phyloP scores from a whole-genome alignment of 2,329 filamentous ascomycete species.

The Colletotrichum tamarilloi region DNA sequence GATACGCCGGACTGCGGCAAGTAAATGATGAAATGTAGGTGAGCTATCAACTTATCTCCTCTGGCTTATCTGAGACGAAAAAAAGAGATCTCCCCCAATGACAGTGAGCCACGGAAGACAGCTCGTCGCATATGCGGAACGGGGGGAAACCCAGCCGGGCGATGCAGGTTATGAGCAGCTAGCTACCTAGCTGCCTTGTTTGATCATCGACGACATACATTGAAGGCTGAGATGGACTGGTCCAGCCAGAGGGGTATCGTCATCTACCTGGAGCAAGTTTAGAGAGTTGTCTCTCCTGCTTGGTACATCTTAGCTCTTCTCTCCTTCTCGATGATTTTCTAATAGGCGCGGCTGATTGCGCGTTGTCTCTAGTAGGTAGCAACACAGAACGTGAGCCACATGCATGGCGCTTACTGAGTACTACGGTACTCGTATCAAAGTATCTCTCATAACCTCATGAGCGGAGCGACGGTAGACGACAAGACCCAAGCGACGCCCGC shows the following conservation, averaged over 20 bases:
- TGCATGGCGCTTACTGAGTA: conserved; percentile 19
- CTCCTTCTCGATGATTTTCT: not conserved
- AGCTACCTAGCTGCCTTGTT: conserved; percentile 1
- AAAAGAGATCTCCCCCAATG: conserved; percentile 9
- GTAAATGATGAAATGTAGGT: not conserved
- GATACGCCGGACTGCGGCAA: not conserved
- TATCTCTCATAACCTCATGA: conserved; percentile 13
- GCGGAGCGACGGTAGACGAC: conserved; percentile 31
- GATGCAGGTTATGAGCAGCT: not conserved
- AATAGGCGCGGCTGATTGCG: not conserved
- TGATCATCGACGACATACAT: conserved; percentile 15
- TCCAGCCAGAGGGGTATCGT: not conserved
- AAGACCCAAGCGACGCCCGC: conserved; percentile 47
- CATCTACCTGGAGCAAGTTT: not conserved
- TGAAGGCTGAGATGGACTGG: conserved; percentile 11
- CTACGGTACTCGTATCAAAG: not conserved
- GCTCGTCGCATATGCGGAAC: not conserved
- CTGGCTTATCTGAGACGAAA: conserved; percentile 7
- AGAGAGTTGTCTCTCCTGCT: not conserved
- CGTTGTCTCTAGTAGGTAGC: not conserved
- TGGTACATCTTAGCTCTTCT: not conserved
- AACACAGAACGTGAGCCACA: not conserved
- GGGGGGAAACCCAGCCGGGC: not conserved
- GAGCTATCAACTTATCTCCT: not conserved
- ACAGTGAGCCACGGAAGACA: conserved; percentile 7